Conservation (phyloP, 331 rosid genomes). For the Dryas integrifolia region DNA sequence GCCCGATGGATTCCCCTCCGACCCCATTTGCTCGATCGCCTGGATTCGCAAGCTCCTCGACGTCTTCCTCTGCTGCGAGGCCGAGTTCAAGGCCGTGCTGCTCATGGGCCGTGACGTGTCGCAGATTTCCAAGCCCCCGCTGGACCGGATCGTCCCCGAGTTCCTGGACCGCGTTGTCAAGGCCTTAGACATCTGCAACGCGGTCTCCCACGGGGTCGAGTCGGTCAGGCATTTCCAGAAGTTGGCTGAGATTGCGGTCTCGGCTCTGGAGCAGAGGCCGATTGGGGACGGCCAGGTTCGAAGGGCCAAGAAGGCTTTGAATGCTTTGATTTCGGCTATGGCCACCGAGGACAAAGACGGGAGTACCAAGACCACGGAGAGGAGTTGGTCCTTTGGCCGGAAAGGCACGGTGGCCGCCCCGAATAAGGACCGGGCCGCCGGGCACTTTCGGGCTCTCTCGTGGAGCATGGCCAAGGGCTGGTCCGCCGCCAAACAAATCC, state of each 20-base stretch:
- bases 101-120: slow-evolving; percentile 69
- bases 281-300: slow-evolving; percentile 85
- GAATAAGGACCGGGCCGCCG: slow-evolving; percentile 42
- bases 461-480: slow-evolving; percentile 78
- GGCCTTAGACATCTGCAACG: slow-evolving; percentile 80
- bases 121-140: slow-evolving; percentile 68
- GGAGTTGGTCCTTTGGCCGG: slow-evolving; percentile 77
- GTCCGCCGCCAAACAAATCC: slow-evolving; percentile 87
- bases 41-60: slow-evolving; percentile 81
- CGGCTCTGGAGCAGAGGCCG: slow-evolving; percentile 57
- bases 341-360: slow-evolving; percentile 61
- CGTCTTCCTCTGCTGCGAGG: slow-evolving; percentile 81
- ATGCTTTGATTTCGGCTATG: slow-evolving; percentile 49
- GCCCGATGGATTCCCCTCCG: slow-evolving; percentile 38
- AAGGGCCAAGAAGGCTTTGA: slow-evolving; percentile 72
- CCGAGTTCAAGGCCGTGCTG: slow-evolving; percentile 81
- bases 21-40: slow-evolving; percentile 53
- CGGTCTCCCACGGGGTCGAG: slow-evolving; percentile 69
- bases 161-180: slow-evolving; percentile 73
- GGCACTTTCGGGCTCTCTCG: slow-evolving; percentile 45
- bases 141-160: slow-evolving; percentile 77
- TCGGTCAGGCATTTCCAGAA: slow-evolving; percentile 65
- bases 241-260: slow-evolving; percentile 72
- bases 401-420: slow-evolving; percentile 13
- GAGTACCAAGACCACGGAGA: slow-evolving; percentile 49